These are phyloP conservation scores for Filobasidium floriforme DNA, from an alignment of 768 basidiomycete genomes.

Conservation along the genomic window DNA sequence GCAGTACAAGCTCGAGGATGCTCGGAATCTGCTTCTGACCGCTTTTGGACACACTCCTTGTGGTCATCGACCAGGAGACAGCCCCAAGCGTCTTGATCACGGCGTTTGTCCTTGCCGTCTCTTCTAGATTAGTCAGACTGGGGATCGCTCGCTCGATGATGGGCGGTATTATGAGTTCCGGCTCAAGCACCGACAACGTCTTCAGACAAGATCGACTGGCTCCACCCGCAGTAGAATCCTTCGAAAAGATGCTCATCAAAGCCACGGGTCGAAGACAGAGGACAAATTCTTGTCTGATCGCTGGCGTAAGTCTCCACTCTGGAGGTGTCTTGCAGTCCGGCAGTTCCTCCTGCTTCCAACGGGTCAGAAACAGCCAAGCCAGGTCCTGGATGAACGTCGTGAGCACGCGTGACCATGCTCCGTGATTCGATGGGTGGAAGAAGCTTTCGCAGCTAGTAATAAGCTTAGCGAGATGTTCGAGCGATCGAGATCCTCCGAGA, in stretches of 20 bases:
- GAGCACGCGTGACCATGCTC: conserved; percentile 59
- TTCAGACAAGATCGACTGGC: conserved; percentile 75
- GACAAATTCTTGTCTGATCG: conserved; percentile 77
- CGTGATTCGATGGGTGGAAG: conserved; percentile 84
- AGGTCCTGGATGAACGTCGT: conserved; percentile 67
- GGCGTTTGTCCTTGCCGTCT: conserved; percentile 79
- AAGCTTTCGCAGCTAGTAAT: conserved; percentile 82
- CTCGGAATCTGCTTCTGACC: conserved; percentile 61
- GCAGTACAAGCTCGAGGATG: conserved; percentile 70
- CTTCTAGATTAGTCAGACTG: conserved; percentile 77
- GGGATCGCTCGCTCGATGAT: conserved; percentile 76
- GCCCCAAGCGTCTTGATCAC: conserved; percentile 78
- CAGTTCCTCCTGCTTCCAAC: conserved; percentile 62
- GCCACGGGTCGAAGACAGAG: conserved; percentile 72
- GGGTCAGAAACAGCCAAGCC: conserved; percentile 75
- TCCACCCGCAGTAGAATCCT: conserved; percentile 62
- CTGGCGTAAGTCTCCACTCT: conserved; percentile 66
- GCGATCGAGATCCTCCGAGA: conserved; percentile 72
- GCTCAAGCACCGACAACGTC: conserved; percentile 74
- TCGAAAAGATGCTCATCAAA: conserved; percentile 82
- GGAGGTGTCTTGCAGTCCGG: conserved; percentile 71
- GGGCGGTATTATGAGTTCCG: conserved; percentile 72
- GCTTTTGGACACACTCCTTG: conserved; percentile 32
- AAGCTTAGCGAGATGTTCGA: conserved; percentile 76
- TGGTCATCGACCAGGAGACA: conserved; percentile 65